Conservation (phyloP, 805 yeast genomes). For the Candida succiphila region DNA sequence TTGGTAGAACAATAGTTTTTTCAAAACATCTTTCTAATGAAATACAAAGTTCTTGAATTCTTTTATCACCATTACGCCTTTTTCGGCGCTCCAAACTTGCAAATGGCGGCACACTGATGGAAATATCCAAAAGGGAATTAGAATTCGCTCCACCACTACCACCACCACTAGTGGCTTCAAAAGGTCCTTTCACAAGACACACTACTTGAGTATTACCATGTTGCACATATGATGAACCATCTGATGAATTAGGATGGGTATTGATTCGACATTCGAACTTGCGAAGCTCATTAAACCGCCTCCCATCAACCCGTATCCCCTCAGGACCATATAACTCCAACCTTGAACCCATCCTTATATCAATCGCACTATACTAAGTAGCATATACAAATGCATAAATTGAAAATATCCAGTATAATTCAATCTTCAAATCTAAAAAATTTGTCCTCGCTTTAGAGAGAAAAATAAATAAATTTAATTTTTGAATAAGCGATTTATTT, state of each 20-base stretch:
- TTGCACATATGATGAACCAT: slow-evolving; percentile 88
- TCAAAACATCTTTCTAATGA: slow-evolving; percentile 61
- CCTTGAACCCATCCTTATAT: slow-evolving; percentile 16
- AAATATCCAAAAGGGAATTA: no score
- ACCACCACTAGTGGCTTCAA: no score
- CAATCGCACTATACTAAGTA: slow-evolving; percentile 13
- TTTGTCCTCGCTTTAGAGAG: no score
- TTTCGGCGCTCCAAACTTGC: slow-evolving; percentile 69
- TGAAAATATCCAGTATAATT: no score
- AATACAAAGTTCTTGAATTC: slow-evolving; percentile 58
- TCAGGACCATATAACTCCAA: slow-evolving; percentile 90
- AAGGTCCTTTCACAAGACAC: slow-evolving; percentile 83
- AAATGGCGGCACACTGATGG: slow-evolving; percentile 75
- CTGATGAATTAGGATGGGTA: slow-evolving; percentile 81
- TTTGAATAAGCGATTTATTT: no score
- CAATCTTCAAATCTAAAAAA: no score
- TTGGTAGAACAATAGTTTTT: slow-evolving; percentile 62
- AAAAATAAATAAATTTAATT: no score
- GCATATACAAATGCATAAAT: no score
- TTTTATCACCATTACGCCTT: slow-evolving; percentile 53
- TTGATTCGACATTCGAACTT: slow-evolving; percentile 71
- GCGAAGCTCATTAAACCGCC: slow-evolving; percentile 91
- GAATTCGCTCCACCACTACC: no score
- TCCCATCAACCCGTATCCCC: slow-evolving; percentile 87
- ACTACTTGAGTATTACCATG: slow-evolving; percentile 88